Percentiles rank a stretch among this genome's conserved stretches.
Evolutionary conservation across 352 stramenopile species (phyloP).

Genomic region (Phytopythium sindhum): DNA sequence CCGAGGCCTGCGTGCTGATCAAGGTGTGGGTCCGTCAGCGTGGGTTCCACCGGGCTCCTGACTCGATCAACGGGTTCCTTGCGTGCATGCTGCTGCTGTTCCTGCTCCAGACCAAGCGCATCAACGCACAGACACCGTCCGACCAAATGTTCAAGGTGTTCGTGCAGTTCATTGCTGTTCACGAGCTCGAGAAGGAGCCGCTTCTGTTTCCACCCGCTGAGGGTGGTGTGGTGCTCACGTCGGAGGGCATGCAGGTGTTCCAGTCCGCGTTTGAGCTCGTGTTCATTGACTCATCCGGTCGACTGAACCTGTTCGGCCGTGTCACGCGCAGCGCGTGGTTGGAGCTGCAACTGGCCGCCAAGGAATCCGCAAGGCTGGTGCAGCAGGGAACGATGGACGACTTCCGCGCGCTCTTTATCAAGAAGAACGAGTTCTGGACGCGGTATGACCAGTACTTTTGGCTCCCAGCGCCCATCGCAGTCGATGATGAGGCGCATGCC

Average conservation of each 20-base stretch:
- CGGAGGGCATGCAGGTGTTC: constrained; percentile 66
- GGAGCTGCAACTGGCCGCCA: constrained; percentile 62
- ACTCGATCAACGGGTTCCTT: constrained; percentile 86
- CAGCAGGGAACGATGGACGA: constrained; percentile 66
- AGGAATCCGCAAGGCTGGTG: constrained; percentile 56
- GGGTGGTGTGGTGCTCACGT: constrained; percentile 56
- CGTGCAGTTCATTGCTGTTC: constrained; percentile 72
- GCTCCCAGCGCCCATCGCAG: constrained; percentile 47
- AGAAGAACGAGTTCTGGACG: constrained; percentile 78
- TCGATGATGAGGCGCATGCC: constrained; percentile 48
- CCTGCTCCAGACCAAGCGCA: constrained; percentile 67
- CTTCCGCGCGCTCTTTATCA: constrained; percentile 81
- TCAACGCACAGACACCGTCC: constrained; percentile 64
- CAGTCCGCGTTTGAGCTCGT: constrained; percentile 66
- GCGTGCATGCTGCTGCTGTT: constrained; percentile 85
- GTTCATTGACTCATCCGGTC: constrained; percentile 70
- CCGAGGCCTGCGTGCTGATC: constrained; percentile 70
- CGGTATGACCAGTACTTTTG: constrained; percentile 87
- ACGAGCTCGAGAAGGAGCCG: constrained; percentile 62
- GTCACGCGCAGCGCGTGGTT: constrained; percentile 61
- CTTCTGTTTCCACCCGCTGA: constrained; percentile 61
- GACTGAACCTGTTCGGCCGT: constrained; percentile 73
- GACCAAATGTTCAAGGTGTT: constrained; percentile 87
- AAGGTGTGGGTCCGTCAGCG: constrained; percentile 90
- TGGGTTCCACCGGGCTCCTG: constrained; percentile 62